Conservation (phyloP, 352 stramenopile species). For the Phytopythium litorale region DNA sequence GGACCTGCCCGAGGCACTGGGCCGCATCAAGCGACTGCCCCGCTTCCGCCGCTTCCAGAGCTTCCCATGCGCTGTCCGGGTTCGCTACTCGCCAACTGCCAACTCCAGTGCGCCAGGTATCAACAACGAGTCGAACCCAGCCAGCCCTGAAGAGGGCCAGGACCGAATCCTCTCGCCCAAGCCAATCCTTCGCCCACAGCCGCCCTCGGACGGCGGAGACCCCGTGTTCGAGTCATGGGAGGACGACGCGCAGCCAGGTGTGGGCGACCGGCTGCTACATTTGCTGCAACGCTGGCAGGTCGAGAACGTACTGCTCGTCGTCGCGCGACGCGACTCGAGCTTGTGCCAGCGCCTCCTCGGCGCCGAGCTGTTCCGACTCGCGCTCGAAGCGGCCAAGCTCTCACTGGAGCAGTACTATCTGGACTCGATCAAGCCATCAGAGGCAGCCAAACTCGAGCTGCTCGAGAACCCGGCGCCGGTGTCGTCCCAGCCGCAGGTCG, state of each 20-base stretch:
- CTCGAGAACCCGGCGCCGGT: slow-evolving; percentile 16
- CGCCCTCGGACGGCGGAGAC: slow-evolving; percentile 10
- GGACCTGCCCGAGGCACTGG: slow-evolving; percentile 22
- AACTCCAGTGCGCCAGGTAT: not conserved
- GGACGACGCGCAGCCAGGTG: slow-evolving; percentile 45
- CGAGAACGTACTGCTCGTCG: slow-evolving; percentile 61
- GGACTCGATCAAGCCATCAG: slow-evolving; percentile 33
- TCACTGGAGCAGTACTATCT: slow-evolving; percentile 75
- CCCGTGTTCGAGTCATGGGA: slow-evolving; percentile 51
- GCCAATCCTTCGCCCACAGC: not conserved
- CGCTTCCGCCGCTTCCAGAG: slow-evolving; percentile 42
- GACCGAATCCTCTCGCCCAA: not conserved
- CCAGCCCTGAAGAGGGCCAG: not conserved
- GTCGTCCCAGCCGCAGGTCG: slow-evolving; percentile 6
- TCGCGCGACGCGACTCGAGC: slow-evolving; percentile 60
- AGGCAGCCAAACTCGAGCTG: slow-evolving; percentile 50
- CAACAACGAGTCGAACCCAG: not conserved
- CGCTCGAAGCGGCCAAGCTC: slow-evolving; percentile 66
- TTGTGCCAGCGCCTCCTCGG: slow-evolving; percentile 60
- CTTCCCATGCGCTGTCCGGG: slow-evolving; percentile 43
- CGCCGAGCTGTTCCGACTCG: slow-evolving; percentile 60
- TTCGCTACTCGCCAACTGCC: slow-evolving; percentile 12
- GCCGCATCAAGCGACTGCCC: slow-evolving; percentile 22
- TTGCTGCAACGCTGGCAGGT: slow-evolving; percentile 83
- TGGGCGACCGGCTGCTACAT: slow-evolving; percentile 73